Conservation (phyloP, 2,329 filamentous ascomycete genomes). For the Didymella segeticola region DNA sequence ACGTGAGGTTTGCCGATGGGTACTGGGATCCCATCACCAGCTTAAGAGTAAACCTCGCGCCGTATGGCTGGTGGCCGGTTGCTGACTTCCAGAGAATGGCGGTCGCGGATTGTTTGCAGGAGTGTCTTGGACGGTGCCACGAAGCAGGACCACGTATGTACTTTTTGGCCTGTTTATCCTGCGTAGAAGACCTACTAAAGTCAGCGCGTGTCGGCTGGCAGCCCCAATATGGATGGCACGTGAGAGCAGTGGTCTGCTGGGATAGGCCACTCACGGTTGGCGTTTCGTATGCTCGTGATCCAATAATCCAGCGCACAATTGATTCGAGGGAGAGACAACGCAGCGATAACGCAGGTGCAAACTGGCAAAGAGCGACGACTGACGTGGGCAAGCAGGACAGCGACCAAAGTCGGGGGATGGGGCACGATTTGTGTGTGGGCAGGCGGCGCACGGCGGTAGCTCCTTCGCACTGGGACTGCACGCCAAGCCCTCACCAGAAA, state of each 20-base stretch:
- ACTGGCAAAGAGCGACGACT: conserved; percentile 25
- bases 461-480: conserved; percentile 23
- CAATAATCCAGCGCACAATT: conserved; percentile 7
- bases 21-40: conserved; percentile 48
- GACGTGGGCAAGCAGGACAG: conserved; percentile 29
- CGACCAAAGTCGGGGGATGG: conserved; percentile 31
- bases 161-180: conserved; percentile 37
- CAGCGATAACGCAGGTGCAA: conserved; percentile 22
- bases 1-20: conserved; percentile 37
- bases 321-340: conserved; percentile 21
- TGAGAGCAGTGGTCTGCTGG: conserved; percentile 33
- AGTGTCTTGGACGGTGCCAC: conserved; percentile 44
- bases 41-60: conserved; percentile 33
- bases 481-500: conserved; percentile 30
- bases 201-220: conserved; percentile 34
- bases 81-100: conserved; percentile 36
- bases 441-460: conserved; percentile 28
- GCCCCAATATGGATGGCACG: conserved; percentile 40
- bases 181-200: conserved; percentile 28
- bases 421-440: conserved; percentile 38
- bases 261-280: conserved; percentile 31
- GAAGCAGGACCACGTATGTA: conserved; percentile 50
- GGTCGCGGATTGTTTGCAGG: conserved; percentile 41
- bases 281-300: not conserved
- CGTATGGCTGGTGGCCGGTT: conserved; percentile 23